Base-by-base conservation (phyloP, 2,329 filamentous ascomycete species). In the Penicillium sp. region DNA sequence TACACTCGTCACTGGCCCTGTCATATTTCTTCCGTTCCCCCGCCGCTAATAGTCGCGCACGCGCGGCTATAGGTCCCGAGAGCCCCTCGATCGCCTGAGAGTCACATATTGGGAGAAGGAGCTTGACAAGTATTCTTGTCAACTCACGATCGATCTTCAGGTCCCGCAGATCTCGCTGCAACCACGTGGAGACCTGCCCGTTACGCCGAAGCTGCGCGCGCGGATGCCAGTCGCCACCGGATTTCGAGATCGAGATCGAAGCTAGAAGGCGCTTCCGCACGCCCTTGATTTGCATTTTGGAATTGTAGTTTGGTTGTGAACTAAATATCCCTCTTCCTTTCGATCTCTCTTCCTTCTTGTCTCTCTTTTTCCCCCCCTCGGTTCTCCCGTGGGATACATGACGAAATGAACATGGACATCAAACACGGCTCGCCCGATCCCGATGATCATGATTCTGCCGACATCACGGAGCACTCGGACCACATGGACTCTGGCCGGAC, bases 401-500 rank as follows among this genome's bases (percentile, higher is more conserved):
- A 57, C 61, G 59, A 62, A 54, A 69, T 70, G 67, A 66, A 67
- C 34, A 50, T 60, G 55, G 63, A 64, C 45, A 63, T 61, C 58
- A 68, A 71, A 58, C 70, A 73, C 65, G 68, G 68, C 52, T 65
- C 68, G 42, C 65, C 64, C 51, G 72, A 73, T 53, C 69, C 65
- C 52, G 64, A 59, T 49, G 74, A 75, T 55, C 66, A 68, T 46
- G 71, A 74, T 46, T 62, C 65, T 49, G 67, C 65, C 44, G 70
- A 71, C 45, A 67, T 68, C 57, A 68, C 68, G 34, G 68, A 73
- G 50, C 65, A 65, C 43, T 54, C 62, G 27, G 66, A 65, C 34
- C 58, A 62, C 69, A 73, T 71, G 67, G 69, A 73, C 49, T 74
- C 77, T 59, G 65, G 68, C 51, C 74, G 74, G 59, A 65, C 68